Evolutionary conservation across 2,329 filamentous ascomycete species (phyloP).

Genomic region (Aureobasidium leucospermi): DNA sequence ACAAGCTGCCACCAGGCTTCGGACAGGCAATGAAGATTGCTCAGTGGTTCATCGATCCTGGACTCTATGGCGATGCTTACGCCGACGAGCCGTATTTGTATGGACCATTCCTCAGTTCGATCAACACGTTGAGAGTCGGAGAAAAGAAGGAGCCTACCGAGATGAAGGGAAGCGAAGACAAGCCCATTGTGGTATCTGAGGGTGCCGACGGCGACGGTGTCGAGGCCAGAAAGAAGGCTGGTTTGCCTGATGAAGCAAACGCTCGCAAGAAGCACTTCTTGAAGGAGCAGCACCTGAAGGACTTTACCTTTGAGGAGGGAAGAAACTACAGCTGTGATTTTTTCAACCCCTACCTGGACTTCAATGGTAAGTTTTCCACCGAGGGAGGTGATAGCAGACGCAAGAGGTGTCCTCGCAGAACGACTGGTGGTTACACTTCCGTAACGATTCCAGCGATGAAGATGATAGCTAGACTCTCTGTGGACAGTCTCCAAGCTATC

Average conservation of each 20-base stretch:
- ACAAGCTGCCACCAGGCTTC: constrained; percentile 80
- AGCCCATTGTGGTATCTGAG: constrained; percentile 50
- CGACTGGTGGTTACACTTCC: too few relatives aligned
- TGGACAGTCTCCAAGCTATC: too few relatives aligned
- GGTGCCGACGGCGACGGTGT: constrained; percentile 41
- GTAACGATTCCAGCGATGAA: too few relatives aligned
- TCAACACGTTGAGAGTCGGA: constrained; percentile 69
- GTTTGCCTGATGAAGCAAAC: constrained; percentile 33
- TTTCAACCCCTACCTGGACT: constrained; percentile 88
- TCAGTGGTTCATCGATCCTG: constrained; percentile 85
- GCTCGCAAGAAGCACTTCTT: constrained; percentile 56
- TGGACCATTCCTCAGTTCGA: constrained; percentile 70
- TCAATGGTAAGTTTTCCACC: constrained; percentile 48
- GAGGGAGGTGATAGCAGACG: too few relatives aligned
- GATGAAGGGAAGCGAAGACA: constrained; percentile 39
- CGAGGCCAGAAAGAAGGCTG: constrained; percentile 31
- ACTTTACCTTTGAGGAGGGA: constrained; percentile 56
- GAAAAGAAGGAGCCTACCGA: constrained; percentile 30
- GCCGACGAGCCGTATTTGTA: constrained; percentile 82
- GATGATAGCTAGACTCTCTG: too few relatives aligned
- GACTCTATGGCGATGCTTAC: constrained; percentile 82
- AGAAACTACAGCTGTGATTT: constrained; percentile 63
- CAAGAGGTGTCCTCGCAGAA: too few relatives aligned
- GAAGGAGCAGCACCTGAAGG: constrained; percentile 45
- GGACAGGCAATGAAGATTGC: constrained; percentile 77